Evolutionary conservation across 768 basidiomycete species (phyloP).

Genomic region (Kwoniella dendrophila): DNA sequence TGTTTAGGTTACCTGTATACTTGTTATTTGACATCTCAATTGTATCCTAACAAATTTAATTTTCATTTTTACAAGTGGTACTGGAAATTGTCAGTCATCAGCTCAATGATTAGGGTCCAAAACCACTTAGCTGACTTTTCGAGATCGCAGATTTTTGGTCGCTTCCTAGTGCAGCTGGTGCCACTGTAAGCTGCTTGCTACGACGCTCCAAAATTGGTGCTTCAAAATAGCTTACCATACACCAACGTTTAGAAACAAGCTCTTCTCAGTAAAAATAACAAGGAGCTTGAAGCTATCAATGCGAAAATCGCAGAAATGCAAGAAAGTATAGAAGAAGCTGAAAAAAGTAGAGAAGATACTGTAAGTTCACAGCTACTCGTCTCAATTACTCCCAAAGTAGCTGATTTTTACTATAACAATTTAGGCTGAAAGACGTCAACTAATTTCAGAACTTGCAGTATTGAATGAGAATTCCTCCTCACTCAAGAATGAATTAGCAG

Average conservation of each 20-base stretch:
- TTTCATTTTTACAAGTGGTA: conserved; percentile 62
- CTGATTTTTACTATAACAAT: neutral
- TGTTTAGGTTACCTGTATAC: conserved; percentile 21
- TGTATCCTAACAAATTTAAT: conserved; percentile 1
- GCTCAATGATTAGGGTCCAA: neutral
- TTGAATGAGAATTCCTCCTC: conserved; percentile 61
- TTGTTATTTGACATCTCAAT: neutral
- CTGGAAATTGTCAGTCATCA: conserved; percentile 78
- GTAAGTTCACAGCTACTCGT: no score
- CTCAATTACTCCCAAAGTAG: conserved; percentile 2
- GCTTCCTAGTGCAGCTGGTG: conserved; percentile 85
- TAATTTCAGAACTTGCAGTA: conserved; percentile 61
- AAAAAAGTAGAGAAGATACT: conserved; percentile 59
- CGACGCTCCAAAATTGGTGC: neutral
- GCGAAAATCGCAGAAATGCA: conserved; percentile 30
- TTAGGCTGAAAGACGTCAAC: conserved; percentile 65
- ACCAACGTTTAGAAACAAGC: conserved; percentile 45
- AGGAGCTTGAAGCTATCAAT: conserved; percentile 42
- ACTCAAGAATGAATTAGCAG: conserved; percentile 70
- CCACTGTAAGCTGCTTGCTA: conserved; percentile 61
- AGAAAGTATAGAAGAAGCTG: conserved; percentile 66
- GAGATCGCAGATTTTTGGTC: conserved; percentile 98
- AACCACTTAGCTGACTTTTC: no score
- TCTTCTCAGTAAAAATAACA: conserved; percentile 41
- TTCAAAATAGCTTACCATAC: neutral